Evolutionary conservation across 2,329 filamentous ascomycete species (phyloP).

Genomic region (Pestalotiopsis fici): DNA sequence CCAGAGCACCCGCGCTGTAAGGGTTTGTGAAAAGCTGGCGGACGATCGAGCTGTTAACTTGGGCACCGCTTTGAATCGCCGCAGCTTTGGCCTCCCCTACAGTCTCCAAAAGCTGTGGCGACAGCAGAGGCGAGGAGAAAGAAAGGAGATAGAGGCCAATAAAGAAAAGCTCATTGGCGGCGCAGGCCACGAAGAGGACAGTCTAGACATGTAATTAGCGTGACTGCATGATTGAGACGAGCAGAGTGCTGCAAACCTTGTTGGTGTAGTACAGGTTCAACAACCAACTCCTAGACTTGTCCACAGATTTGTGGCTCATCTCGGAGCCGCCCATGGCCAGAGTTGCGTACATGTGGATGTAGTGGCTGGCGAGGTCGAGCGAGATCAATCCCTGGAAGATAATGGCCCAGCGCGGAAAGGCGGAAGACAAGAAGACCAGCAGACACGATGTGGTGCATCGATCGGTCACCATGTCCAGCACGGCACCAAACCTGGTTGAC

Average conservation of each 20-base stretch:
- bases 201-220: conserved; percentile 50
- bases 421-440: conserved; percentile 90
- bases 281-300: conserved; percentile 83
- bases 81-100: conserved; percentile 54
- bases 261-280: conserved; percentile 97
- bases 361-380: conserved; percentile 92
- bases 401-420: conserved; percentile 92
- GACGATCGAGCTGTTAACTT: conserved; percentile 69
- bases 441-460: conserved; percentile 95
- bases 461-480: conserved; percentile 98
- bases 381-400: conserved; percentile 93
- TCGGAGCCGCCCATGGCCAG: conserved; percentile 81
- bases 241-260: conserved; percentile 66
- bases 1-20: conserved; percentile 89
- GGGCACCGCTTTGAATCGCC: conserved; percentile 64
- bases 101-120: conserved; percentile 75
- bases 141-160: conserved; percentile 97
- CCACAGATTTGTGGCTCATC: conserved; percentile 90
- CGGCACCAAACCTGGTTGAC: conserved; percentile 92
- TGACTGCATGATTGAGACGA: neutral
- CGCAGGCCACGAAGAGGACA: conserved; percentile 89
- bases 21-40: conserved; percentile 82
- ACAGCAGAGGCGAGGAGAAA: conserved; percentile 88
- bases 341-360: conserved; percentile 98
- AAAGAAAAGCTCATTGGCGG: conserved; percentile 94